Conservation (phyloP, 2,329 filamentous ascomycete species). For the Drechslerella coelobrocha region DNA sequence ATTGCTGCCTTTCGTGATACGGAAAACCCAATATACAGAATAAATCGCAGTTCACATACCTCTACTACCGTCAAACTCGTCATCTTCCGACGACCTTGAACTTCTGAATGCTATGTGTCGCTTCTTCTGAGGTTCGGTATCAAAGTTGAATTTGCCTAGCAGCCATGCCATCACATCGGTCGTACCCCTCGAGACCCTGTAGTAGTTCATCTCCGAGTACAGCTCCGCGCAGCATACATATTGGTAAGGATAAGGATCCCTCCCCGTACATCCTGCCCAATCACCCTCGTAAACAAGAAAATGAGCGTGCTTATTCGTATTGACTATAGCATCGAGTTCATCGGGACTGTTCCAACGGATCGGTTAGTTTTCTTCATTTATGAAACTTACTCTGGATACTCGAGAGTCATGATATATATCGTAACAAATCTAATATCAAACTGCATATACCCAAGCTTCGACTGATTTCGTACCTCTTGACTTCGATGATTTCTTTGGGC, state of each 20-base stretch:
- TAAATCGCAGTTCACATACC: neutral
- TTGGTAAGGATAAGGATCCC: conserved; percentile 31
- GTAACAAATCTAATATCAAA: neutral
- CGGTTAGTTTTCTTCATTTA: neutral
- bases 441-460: neutral
- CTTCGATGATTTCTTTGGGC: neutral
- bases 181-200: conserved; percentile 16
- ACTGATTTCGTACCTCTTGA: conserved; percentile 5
- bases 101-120: conserved; percentile 25
- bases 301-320: conserved; percentile 20
- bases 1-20: too few species aligned
- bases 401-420: neutral
- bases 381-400: neutral
- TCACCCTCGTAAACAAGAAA: conserved; percentile 42
- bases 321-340: conserved; percentile 25
- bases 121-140: conserved; percentile 16
- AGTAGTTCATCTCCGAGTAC: conserved; percentile 42
- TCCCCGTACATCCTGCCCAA: conserved; percentile 24
- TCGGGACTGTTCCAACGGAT: neutral
- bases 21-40: too few species aligned
- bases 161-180: conserved; percentile 24
- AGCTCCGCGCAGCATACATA: conserved; percentile 38
- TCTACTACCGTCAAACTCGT: neutral
- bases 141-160: conserved; percentile 24
- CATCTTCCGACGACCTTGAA: conserved; percentile 2